phyloP scores from a whole-genome alignment of 2,329 filamentous ascomycete genomes.

The Diaporthe citriasiana region DNA sequence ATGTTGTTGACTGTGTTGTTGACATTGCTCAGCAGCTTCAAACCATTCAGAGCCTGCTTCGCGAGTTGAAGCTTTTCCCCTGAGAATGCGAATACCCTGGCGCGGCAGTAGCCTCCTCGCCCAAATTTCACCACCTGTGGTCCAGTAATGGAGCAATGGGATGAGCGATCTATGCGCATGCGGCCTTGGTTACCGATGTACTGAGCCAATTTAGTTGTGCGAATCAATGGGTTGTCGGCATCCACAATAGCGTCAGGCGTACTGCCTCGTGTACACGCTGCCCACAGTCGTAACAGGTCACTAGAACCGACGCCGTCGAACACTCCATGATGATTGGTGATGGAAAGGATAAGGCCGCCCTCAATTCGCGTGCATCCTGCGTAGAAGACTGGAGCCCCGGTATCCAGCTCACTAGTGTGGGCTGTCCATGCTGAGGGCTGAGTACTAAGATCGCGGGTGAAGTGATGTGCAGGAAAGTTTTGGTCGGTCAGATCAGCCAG shows the following conservation, averaged over 20 bases:
- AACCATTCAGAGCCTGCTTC: neutral
- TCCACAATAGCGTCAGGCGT: neutral
- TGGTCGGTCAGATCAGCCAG: neutral
- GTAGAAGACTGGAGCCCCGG: neutral
- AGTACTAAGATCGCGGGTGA: neutral
- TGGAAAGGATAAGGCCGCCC: neutral
- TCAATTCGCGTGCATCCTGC: neutral
- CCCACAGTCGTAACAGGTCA: neutral
- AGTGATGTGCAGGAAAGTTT: neutral
- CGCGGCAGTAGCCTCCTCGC: neutral
- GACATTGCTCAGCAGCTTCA: neutral
- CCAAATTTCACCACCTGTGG: neutral
- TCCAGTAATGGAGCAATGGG: neutral
- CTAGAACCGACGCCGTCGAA: conserved; percentile 1
- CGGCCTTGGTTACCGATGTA: neutral
- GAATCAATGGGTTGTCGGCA: neutral
- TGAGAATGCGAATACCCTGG: neutral
- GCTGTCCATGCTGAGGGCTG: neutral
- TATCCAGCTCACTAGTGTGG: neutral
- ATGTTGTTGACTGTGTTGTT: neutral
- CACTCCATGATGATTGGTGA: conserved; percentile 2
- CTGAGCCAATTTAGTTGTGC: neutral
- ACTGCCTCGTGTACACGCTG: neutral
- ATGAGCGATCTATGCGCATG: neutral
- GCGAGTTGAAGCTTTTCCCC: neutral